phyloP scores from a whole-genome alignment of 805 yeast genomes.

The Zygoascus flipseniorum region DNA sequence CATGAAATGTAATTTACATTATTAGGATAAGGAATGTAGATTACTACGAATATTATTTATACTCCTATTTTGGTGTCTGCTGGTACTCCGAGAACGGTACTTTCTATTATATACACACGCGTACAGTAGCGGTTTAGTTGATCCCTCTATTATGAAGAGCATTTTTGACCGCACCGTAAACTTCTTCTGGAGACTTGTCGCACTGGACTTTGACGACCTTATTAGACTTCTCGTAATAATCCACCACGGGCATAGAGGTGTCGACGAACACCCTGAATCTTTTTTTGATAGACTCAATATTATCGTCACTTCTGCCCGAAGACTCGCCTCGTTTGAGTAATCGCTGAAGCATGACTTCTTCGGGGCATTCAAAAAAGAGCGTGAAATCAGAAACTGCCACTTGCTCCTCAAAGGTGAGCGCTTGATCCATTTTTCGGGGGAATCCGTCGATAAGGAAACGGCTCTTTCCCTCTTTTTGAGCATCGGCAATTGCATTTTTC shows the following conservation, averaged over 20 bases:
- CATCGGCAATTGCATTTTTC: slow-evolving; percentile 63
- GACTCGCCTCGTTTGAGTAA: slow-evolving; percentile 88
- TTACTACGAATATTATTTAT: too few relatives aligned
- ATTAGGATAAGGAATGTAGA: not conserved
- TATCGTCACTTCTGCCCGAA: slow-evolving; percentile 90
- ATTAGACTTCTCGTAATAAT: slow-evolving; percentile 60
- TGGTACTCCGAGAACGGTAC: too few relatives aligned
- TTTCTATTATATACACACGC: too few relatives aligned
- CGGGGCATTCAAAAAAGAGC: slow-evolving; percentile 47
- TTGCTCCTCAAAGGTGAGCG: slow-evolving; percentile 78
- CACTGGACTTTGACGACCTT: slow-evolving; percentile 76
- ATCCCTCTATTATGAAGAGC: slow-evolving; percentile 41
- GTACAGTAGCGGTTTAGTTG: not conserved
- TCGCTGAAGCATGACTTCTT: slow-evolving; percentile 78
- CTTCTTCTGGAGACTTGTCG: slow-evolving; percentile 71
- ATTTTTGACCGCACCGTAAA: slow-evolving; percentile 56
- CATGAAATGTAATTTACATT: not conserved
- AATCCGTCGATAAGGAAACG: slow-evolving; percentile 89
- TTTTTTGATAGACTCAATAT: slow-evolving; percentile 81
- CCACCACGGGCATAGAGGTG: slow-evolving; percentile 90
- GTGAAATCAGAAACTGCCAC: slow-evolving; percentile 31
- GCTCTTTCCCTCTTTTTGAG: slow-evolving; percentile 38
- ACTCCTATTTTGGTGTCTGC: too few relatives aligned
- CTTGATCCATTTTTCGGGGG: slow-evolving; percentile 98
- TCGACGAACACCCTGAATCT: slow-evolving; percentile 80